Evolutionary conservation across 148 eudicot genomes (phyloP).

Genomic region (Selenicereus undatus): DNA sequence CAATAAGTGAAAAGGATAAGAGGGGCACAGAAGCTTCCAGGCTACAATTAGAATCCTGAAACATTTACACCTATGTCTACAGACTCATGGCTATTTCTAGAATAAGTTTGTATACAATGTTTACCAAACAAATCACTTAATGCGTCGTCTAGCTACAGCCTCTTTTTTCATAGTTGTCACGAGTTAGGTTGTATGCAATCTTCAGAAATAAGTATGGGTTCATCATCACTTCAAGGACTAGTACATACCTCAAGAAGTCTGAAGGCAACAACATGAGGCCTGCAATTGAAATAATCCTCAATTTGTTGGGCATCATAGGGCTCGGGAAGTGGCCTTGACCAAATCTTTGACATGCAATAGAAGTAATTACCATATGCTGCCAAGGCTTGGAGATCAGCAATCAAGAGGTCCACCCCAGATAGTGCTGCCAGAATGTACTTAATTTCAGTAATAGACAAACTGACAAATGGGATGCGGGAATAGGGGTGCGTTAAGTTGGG

Average conservation of each 20-base stretch:
- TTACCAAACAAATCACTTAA: background rate
- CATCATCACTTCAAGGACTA: background rate
- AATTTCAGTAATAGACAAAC: background rate
- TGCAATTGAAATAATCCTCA: constrained; percentile 64
- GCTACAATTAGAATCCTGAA: background rate
- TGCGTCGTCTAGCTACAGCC: background rate
- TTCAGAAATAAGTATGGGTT: background rate
- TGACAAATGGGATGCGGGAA: background rate
- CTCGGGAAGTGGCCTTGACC: constrained; percentile 94
- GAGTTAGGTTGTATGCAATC: background rate
- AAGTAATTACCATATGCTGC: constrained; percentile 59
- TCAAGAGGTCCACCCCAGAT: constrained; percentile 67
- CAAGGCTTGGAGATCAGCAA: constrained; percentile 82
- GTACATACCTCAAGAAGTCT: constrained; percentile 80
- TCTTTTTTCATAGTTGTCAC: background rate
- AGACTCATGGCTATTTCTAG: background rate
- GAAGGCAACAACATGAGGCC: constrained; percentile 86
- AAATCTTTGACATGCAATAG: constrained; percentile 59
- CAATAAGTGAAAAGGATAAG: background rate
- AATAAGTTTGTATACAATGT: background rate
- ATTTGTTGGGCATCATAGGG: constrained; percentile 66
- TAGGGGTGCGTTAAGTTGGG: background rate
- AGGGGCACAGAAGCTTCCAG: background rate
- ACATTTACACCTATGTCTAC: background rate
- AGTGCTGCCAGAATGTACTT: constrained; percentile 52